phyloP scores from a whole-genome alignment of 768 basidiomycete species.

The Fistulinella prunicolor region DNA sequence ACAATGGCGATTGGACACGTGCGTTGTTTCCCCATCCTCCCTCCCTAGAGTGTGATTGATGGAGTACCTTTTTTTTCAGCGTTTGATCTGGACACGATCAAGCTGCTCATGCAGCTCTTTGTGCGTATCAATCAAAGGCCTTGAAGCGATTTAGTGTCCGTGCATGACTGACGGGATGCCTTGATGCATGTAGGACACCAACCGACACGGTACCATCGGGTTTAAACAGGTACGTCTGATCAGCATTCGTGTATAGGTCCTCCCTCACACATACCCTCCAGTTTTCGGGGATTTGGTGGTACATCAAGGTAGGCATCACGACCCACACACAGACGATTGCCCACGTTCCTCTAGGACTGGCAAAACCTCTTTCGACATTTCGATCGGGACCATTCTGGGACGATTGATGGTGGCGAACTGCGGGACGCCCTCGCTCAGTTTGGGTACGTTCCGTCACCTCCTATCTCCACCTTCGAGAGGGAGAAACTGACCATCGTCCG shows the following conservation, averaged over 20 bases:
- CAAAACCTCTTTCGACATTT: constrained; percentile 82
- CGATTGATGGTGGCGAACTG: constrained; percentile 71
- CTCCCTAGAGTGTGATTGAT: background rate
- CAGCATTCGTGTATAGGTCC: background rate
- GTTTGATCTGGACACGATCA: constrained; percentile 85
- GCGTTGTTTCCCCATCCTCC: constrained; percentile 27
- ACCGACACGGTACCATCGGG: constrained; percentile 74
- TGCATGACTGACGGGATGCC: background rate
- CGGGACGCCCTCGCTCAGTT: constrained; percentile 68
- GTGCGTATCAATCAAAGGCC: constrained; percentile 41
- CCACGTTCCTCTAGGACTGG: constrained; percentile 54
- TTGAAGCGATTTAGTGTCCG: background rate
- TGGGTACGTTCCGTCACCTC: constrained; percentile 47
- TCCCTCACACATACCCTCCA: constrained; percentile 8
- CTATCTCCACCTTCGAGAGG: too few species aligned
- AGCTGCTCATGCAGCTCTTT: constrained; percentile 78
- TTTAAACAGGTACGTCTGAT: constrained; percentile 61
- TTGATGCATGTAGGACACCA: constrained; percentile 47
- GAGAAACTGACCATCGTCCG: too few species aligned
- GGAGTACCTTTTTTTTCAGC: constrained; percentile 37
- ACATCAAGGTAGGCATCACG: constrained; percentile 51
- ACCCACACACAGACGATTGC: background rate
- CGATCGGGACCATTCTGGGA: constrained; percentile 79
- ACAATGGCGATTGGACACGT: constrained; percentile 77
- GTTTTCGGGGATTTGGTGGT: constrained; percentile 80